Base-by-base conservation (phyloP, 768 basidiomycete species). In the Wakefieldia striispora region DNA sequence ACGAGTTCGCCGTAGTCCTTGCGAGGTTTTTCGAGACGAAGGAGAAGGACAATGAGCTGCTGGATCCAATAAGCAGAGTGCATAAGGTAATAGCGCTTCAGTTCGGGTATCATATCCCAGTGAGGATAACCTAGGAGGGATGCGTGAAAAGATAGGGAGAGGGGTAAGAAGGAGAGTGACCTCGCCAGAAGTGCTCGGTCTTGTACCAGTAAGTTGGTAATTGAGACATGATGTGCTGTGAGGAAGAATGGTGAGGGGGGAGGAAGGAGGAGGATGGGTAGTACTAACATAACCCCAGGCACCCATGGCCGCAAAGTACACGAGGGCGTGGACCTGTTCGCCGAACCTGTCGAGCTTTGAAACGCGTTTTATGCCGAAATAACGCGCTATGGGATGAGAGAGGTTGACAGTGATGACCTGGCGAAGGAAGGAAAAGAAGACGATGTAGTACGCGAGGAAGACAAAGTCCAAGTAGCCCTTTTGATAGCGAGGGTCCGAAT, bases 61-160 rank as follows among this genome's bases (percentile, higher is more conserved):
- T 98, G 95, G 40, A 83, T 79, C 97, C 97, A 98, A 68, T 97
- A 97, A 2, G 94, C 77, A 51, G 82, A 79, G 64, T 99, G 95
- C 72, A 94, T 81, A 48, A 99, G 83, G 66, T 98, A 98, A 72
- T 97, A 98, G 39, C 79, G 69, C 71, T 99, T 99, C 58, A 98
- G 72, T 54, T 83, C 78, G 0, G 84, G 82, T 21, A 78, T 79
- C 88, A 99, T 90, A 40, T 87, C 78, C 86, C 88, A 91, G 62
- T 90, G 82, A 16, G 95, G 95, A 62, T 95, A 97, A 49, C 81
- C 91, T 92, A 34, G 3, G 16, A 13, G 26, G 4, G 39, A 13
- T n/a, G 23, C 8, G 37, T 56, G 13, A 58, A 38, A 41, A 44
- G 1, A 35, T 38, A 12, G 36, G 47, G 16, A 35, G 8, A 16